Evolutionary conservation across 192 early-diverging fungal genomes (phyloP).

Genomic region (Coemansia sp.): DNA sequence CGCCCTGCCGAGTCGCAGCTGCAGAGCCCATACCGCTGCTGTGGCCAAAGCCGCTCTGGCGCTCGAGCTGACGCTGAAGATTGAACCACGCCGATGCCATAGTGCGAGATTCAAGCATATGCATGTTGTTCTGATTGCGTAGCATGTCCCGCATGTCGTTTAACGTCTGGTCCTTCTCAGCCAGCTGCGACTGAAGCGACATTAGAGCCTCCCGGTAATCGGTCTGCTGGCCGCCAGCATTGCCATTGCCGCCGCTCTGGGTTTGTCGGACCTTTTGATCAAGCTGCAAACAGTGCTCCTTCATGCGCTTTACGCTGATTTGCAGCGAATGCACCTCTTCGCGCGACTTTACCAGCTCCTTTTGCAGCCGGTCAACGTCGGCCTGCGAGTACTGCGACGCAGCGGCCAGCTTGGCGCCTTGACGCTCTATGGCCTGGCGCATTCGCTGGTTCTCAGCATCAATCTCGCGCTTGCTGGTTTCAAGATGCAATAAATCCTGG

Average conservation of each 20-base stretch:
- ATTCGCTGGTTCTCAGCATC: slow-evolving; percentile 30
- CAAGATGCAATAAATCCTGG: slow-evolving; percentile 20
- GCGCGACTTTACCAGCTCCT: slow-evolving; percentile 49
- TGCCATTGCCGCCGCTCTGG: slow-evolving; percentile 13
- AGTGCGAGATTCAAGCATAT: slow-evolving; percentile 71
- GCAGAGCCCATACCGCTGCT: slow-evolving; percentile 38
- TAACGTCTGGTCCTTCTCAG: slow-evolving; percentile 52
- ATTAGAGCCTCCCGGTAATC: slow-evolving; percentile 59
- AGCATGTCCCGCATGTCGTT: slow-evolving; percentile 71
- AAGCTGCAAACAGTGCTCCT: slow-evolving; percentile 47
- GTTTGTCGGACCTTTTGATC: slow-evolving; percentile 23
- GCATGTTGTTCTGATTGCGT: slow-evolving; percentile 57
- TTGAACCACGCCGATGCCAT: slow-evolving; percentile 80
- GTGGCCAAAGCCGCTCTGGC: slow-evolving; percentile 53
- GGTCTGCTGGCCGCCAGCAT: neutral
- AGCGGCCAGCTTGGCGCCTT: slow-evolving; percentile 18
- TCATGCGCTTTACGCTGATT: slow-evolving; percentile 42
- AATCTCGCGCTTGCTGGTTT: slow-evolving; percentile 28
- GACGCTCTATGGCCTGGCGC: slow-evolving; percentile 26
- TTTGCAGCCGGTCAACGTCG: slow-evolving; percentile 40
- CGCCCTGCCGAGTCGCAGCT: slow-evolving; percentile 26
- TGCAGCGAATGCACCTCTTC: slow-evolving; percentile 44
- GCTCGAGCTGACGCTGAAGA: slow-evolving; percentile 54
- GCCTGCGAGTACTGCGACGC: slow-evolving; percentile 27
- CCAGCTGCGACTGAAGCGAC: slow-evolving; percentile 55